phyloP scores from a whole-genome alignment of 2,329 filamentous ascomycete species.

The Juglanconis oblonga region DNA sequence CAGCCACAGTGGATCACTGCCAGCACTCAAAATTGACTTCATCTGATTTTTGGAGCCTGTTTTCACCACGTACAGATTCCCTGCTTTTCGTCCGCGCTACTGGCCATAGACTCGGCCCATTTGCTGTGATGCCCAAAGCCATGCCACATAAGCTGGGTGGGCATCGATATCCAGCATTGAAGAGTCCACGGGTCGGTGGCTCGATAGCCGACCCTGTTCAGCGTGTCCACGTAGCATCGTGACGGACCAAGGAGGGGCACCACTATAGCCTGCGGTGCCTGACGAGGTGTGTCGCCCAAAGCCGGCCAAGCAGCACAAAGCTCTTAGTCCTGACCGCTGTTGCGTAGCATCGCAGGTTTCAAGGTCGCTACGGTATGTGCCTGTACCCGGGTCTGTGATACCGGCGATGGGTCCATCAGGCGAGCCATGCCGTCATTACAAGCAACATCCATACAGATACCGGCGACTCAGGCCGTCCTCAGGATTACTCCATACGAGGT shows the following conservation, averaged over 20 bases:
- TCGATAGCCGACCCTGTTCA: neutral
- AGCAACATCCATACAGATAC: neutral
- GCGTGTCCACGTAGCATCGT: constrained; percentile 10
- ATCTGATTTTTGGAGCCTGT: constrained; percentile 14
- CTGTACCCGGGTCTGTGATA: constrained; percentile 18
- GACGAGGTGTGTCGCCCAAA: neutral
- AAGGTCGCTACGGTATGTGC: constrained; percentile 16
- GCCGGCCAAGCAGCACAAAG: neutral
- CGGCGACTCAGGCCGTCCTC: neutral
- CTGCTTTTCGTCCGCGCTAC: constrained; percentile 16
- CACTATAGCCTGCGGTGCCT: neutral
- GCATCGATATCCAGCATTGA: neutral
- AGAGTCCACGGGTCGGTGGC: neutral
- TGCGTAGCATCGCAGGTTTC: constrained; percentile 18
- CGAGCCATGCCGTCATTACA: constrained; percentile 14
- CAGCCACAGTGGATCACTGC: constrained; percentile 11
- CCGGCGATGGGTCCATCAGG: constrained; percentile 2
- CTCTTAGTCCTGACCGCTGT: constrained; percentile 12
- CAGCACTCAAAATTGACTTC: constrained; percentile 19
- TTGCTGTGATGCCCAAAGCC: neutral
- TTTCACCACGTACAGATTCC: constrained; percentile 7
- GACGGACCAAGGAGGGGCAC: neutral
- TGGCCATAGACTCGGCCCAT: neutral
- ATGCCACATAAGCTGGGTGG: neutral
- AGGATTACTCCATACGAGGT: too few relatives aligned